Evolutionary conservation across 345 rosid genomes (phyloP).

Genomic region (Gossypium herbaceum): DNA sequence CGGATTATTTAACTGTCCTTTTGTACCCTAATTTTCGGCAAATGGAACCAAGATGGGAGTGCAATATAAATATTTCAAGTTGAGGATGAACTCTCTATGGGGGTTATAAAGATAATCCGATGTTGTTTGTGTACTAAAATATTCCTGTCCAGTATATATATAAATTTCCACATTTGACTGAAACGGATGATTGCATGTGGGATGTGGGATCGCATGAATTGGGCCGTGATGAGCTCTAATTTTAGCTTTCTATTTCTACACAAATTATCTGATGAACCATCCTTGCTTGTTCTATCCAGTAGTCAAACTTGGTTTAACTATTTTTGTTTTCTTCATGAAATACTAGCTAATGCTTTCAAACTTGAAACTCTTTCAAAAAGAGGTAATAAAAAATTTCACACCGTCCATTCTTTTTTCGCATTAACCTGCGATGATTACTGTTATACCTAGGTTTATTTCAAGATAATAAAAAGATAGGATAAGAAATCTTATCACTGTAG

Average conservation of each 20-base stretch:
- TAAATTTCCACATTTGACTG: too few species aligned
- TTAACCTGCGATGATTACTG: background rate
- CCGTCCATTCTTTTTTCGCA: background rate
- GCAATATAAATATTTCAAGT: background rate
- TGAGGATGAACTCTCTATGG: too few species aligned
- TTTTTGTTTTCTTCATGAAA: background rate
- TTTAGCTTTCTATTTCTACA: background rate
- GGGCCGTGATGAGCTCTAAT: constrained; percentile 7
- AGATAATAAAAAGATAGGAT: too few species aligned
- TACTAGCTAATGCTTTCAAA: background rate
- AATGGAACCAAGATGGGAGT: background rate
- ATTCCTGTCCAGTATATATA: too few species aligned
- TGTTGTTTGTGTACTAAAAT: too few species aligned
- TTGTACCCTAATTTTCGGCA: background rate
- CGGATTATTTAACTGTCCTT: background rate
- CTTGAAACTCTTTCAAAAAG: too few species aligned
- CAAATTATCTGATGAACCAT: background rate
- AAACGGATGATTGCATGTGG: background rate
- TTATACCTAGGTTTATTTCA: too few species aligned
- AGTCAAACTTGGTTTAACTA: background rate
- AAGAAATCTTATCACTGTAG: too few species aligned
- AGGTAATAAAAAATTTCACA: background rate
- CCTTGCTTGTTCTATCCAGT: too few species aligned
- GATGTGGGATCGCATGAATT: background rate
- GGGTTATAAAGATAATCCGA: too few species aligned